Evolutionary conservation across 179 eudicot genomes (phyloP).

Genomic region (Drosera spatulata): DNA sequence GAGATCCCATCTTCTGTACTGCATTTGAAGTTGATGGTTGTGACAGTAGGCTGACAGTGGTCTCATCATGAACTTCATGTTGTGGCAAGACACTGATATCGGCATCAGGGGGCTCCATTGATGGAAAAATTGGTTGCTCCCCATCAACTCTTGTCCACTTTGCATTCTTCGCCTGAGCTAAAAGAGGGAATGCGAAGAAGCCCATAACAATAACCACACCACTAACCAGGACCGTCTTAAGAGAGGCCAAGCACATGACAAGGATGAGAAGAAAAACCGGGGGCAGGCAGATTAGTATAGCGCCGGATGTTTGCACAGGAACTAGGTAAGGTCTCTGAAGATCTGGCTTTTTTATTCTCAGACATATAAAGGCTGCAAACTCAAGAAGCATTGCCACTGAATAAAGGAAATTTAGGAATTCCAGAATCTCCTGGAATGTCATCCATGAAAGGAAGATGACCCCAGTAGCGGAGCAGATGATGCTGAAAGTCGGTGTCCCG

Average conservation of each 20-base stretch:
- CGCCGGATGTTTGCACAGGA: conserved; percentile 48
- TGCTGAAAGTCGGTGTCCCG: conserved; percentile 74
- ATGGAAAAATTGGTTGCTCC: conserved; percentile 6
- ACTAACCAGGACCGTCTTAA: conserved; percentile 34
- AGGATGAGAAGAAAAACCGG: conserved; percentile 52
- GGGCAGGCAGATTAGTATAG: conserved; percentile 50
- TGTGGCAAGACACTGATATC: conserved; percentile 6
- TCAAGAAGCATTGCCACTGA: conserved; percentile 69
- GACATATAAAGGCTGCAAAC: conserved; percentile 57
- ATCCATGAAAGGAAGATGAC: conserved; percentile 79
- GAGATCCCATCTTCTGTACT: conserved; percentile 8
- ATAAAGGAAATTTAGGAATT: conserved; percentile 72
- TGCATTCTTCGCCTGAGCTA: conserved; percentile 22
- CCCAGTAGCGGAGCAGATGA: conserved; percentile 66
- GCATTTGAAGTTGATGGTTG: conserved; percentile 13
- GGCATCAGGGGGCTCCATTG: conserved; percentile 18
- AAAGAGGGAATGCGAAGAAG: conserved; percentile 28
- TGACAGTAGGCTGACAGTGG: conserved; percentile 29
- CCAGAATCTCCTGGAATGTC: conserved; percentile 74
- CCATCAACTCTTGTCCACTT: conserved; percentile 18
- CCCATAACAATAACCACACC: conserved; percentile 39
- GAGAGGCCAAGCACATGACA: conserved; percentile 67
- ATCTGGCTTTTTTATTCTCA: conserved; percentile 53
- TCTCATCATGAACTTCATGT: conserved; percentile 25
- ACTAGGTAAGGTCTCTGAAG: conserved; percentile 64